Evolutionary conservation across 106 monocot genomes (phyloP), one percentile per base, ranked within the genome.

Genomic region (Dioscorea dumetorum): DNA sequence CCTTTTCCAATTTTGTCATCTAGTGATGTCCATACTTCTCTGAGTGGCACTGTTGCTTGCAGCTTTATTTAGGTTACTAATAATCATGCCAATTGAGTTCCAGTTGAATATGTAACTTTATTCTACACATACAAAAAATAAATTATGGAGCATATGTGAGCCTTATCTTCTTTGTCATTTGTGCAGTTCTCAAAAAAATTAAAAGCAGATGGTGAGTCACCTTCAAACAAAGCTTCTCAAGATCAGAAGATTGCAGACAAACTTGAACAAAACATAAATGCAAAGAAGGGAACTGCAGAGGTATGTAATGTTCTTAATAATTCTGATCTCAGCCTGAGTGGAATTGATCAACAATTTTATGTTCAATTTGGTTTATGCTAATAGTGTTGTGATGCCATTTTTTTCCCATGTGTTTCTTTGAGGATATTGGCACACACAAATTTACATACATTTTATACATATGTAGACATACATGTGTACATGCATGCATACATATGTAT

Each of bases 161-260:
- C 11, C 13, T 50, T 59, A 48, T 49, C 65, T 50, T 64, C 52
- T 22, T n/a, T 0, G 33, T 77, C 59, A 22, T 3, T 70, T 62
- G 63, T 71, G 22, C 74, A 90, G 85, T 35, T 23, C 49, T 72
- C 50, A 58, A 67, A 62, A 52, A 75, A 58, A 66, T 61, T 57
- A 31, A 79, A 71, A 63, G 58, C 60, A 48, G 58, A 74, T 70
- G 35, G 34, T 24, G 72, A 68, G 34, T 67, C 58, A 49, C 64
- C 53, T 18, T 57, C 70, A 17, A 88, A 81, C 66, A 81, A 76
- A 61, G 62, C 48, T 11, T 21, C 53, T 52, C 62, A 61, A 21
- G 61, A 49, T 19, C 53, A 56, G 28, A 81, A 74, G 62, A 76
- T 20, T 75, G 48, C 22, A 24, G 72, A 67, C 31, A 83, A 82